Evolutionary conservation across 1,139 yeast species (phyloP), one percentile per base, ranked within the genome.

Genomic region (Suhomyces guaymorum): DNA sequence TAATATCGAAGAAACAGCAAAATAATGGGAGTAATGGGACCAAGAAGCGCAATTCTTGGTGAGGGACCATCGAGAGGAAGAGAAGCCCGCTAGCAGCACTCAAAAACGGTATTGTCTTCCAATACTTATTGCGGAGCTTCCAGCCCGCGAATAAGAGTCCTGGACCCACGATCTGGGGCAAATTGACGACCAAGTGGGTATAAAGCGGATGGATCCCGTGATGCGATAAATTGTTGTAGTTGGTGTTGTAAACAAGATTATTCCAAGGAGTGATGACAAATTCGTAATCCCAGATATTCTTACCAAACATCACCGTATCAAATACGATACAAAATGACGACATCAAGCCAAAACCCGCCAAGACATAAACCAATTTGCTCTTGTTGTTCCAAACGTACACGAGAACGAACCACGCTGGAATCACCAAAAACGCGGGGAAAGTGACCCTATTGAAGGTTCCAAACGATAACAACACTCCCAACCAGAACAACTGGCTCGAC

Each of bases 361-460:
- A 28, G 1, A 62, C 34, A 2, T 58, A 44, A 0, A 64, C 15
- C 0, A 61, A 10, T 10, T 54, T 30, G 36, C 49, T 26, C 42
- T 48, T 65, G 45, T 59, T 61, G 16, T 36, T 46, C 44, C 61
- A 38, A 17, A 73, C 51, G 41, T 69, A 71, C 24, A 58, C 61
- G 6, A 75, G 5, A 1, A 76, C 49, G 35, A 57, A 69, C 39
- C 62, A 38, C 6, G 63, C 49, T 2, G 97, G 97, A 3, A 85
- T 39, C 0, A 82, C 32, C 32, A 92, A 52, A 63, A 87, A 92
- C 0, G 83, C 84, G 0, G 82, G 73, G 51, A 90, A 90, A 0
- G 97, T 88, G 24, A 89, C 75, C 47, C 98, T 68, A 55, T 89
- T 92, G 63, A 90, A 92, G 0, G 78, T 46, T 0, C 97, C 98